Base-by-base conservation (phyloP, 257 asterid genomes). In the Solanum microdontum region DNA sequence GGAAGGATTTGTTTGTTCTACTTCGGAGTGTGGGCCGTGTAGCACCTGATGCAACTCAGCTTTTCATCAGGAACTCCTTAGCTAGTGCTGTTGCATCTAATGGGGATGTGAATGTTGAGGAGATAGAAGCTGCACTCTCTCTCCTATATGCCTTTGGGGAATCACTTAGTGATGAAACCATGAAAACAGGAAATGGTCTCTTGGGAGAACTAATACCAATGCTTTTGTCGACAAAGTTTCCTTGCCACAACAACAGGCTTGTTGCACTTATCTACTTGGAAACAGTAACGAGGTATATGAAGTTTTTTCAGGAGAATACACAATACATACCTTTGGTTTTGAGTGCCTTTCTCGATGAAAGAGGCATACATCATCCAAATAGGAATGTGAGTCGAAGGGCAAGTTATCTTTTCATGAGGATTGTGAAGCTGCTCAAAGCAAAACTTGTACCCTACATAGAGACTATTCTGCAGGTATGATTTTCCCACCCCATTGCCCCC, bases 91-190 rank as follows among this genome's bases (percentile, higher is more conserved):
- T 91, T 73, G 90, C 94, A 51, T 93, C 98, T 19, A 69, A 95
- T 6, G 94, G 90, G 24, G 97, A 96, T 89, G 92, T 92, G 87
- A 94, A 93, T 86, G 95, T 91, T 5, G 99, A 97, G 91, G 98
- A 96, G 88, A 98, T 97, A 85, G 99, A 97, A 91, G 99, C 98
- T 40, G 93, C 99, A 76, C 98, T 97, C 85, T 96, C 99, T 70
- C 94, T 97, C 36, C 90, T 97, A 83, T 95, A 92, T 90, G 98
- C 96, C 7, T 94, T 95, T 76, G 99, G 99, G 34, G 99, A 96
- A 89, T 95, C 97, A 24, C 89, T 94, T 79, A 93, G 84, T 64
- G 98, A 94, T 37, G 98, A 96, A 90, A 88, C 92, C 62, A 86
- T 96, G 91, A 94, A 90, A 90, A 89, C 91, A 11, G 98, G 97